Evolutionary conservation across 108 stramenopile genomes (phyloP), one percentile per base, ranked within the genome.

Genomic region (Discostella pseudostelligera): DNA sequence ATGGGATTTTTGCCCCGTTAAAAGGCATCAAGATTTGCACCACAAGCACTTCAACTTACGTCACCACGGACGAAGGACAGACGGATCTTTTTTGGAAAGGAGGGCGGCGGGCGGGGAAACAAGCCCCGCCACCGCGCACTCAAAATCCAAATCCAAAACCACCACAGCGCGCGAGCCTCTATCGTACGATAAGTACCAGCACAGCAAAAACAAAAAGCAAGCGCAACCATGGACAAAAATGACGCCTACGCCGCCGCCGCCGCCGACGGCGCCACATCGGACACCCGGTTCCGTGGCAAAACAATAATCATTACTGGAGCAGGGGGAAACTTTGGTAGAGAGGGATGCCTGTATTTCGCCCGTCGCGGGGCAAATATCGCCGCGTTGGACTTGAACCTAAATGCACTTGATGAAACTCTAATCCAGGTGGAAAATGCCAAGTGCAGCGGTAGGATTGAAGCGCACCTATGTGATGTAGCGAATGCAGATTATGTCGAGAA

Each of bases 301-400:
- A 76, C 68, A 47, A 83, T 94, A 22, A 68, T 91, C 14, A 84
- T 95, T 29, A 95, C 94, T 6, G 94, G 94, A n/a, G 94, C 87
- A 7, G 94, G 89, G 0, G 95, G 95, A 13, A 85, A 87, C 58
- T 93, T 96, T 51, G 95, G 95, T 10, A 73, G 89, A 21, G 87
- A 61, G 16, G 92, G 90, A 58, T 93, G 87, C 48, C 44, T 85
- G 0, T 90, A 76, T 59, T 94, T 96, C 69, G 83, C 81, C 42
- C 57, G 73, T 63, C 76, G 78, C n/a, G 95, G 95, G 17, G 89
- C 90, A 12, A 85, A 86, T 13, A 71, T 96, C 16, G 88, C 84
- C 4, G 89, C 88, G 0, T 46, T 94, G 68, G 95, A 96, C 58
- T 62, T 76, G 9, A 83, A 86, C 66, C 29, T 36, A 14, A 51